Evolutionary conservation across 139 green algal genomes (phyloP).

Genomic region (Chlamydomonas incerta): DNA sequence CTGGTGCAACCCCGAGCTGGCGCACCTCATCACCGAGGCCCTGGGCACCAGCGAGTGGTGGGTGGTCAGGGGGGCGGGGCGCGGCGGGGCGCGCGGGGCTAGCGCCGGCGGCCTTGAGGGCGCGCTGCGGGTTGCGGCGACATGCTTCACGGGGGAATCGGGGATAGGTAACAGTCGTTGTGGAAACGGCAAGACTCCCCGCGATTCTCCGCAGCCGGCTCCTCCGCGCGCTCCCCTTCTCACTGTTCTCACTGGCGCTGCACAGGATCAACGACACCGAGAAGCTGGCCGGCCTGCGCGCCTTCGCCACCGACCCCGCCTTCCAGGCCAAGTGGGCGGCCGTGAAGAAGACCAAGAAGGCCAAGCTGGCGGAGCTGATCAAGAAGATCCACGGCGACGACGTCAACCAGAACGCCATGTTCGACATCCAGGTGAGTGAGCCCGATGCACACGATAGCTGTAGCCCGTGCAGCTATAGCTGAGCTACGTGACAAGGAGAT

Average conservation of each 20-base stretch:
- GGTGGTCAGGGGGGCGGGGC: neutral
- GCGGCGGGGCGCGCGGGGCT: neutral
- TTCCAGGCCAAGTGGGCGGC: slow-evolving; percentile 81
- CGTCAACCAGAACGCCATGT: slow-evolving; percentile 84
- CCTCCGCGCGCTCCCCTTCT: no score
- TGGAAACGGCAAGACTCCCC: no score
- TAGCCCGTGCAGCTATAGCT: no score
- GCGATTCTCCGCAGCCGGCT: no score
- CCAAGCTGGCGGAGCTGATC: slow-evolving; percentile 79
- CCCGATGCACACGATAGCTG: no score
- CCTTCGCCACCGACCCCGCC: slow-evolving; percentile 58
- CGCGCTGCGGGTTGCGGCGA: no score
- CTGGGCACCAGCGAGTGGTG: slow-evolving; percentile 72
- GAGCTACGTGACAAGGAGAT: no score
- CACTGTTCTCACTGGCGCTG: no score
- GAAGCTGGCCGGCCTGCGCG: slow-evolving; percentile 57
- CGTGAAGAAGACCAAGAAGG: slow-evolving; percentile 92
- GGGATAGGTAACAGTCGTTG: no score
- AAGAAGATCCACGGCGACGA: slow-evolving; percentile 83
- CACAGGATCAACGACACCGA: slow-evolving; percentile 74
- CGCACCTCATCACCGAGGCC: slow-evolving; percentile 87
- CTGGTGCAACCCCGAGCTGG: slow-evolving; percentile 96
- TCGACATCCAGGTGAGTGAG: slow-evolving; percentile 93
- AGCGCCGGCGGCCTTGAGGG: no score
- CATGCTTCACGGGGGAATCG: no score